Conservation (phyloP, 345 rosid species). For the Bruguiera gymnorhiza region DNA sequence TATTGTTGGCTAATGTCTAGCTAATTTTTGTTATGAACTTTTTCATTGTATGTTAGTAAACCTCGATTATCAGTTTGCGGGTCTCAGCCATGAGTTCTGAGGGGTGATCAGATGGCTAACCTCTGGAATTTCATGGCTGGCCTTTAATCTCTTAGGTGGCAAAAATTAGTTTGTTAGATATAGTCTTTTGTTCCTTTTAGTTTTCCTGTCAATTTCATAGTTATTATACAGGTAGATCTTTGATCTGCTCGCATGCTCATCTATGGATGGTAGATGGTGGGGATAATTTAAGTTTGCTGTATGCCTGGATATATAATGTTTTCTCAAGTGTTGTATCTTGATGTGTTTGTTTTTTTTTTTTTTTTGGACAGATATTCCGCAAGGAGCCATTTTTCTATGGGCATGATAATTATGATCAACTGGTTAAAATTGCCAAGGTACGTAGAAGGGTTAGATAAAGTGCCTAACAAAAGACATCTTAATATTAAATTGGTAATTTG, state of each 20-base stretch:
- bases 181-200: too few relatives aligned
- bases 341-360: slow-evolving; percentile 28
- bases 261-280: slow-evolving; percentile 24
- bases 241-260: slow-evolving; percentile 32
- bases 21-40: too few relatives aligned
- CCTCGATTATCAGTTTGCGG: too few relatives aligned
- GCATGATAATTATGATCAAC: slow-evolving; percentile 93
- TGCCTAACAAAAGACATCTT: not conserved
- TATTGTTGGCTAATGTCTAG: too few relatives aligned
- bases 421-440: slow-evolving; percentile 97
- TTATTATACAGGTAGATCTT: slow-evolving; percentile 17
- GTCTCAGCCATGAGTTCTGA: too few relatives aligned
- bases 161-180: too few relatives aligned
- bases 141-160: too few relatives aligned
- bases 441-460: slow-evolving; percentile 14
- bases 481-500: not conserved
- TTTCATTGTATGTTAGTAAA: too few relatives aligned
- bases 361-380: slow-evolving; percentile 75
- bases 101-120: too few relatives aligned
- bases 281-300: slow-evolving; percentile 26
- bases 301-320: slow-evolving; percentile 17
- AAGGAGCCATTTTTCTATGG: slow-evolving; percentile 99
- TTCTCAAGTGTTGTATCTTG: slow-evolving; percentile 8
- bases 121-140: too few relatives aligned
- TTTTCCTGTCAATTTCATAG: not conserved